Conservation (phyloP, 2,329 filamentous ascomycete genomes). For the Phaeosphaeriaceae sp. region DNA sequence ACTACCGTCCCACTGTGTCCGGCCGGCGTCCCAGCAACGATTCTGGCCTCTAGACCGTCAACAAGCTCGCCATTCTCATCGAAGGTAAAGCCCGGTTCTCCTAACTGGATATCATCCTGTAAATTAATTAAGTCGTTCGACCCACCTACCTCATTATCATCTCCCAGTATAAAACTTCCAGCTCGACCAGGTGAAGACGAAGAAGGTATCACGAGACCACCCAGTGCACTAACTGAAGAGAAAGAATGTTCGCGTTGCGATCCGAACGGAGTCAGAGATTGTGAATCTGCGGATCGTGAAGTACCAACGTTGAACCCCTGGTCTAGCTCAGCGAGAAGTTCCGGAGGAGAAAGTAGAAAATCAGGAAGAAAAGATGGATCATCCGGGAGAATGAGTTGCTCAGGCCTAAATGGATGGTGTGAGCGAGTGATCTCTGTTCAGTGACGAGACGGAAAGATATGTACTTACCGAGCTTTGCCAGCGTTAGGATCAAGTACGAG, state of each 20-base stretch:
- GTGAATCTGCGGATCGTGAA: slow-evolving; percentile 43
- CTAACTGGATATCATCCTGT: slow-evolving; percentile 47
- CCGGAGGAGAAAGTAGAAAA: slow-evolving; percentile 65
- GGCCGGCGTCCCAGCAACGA: slow-evolving; percentile 20
- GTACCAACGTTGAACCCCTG: slow-evolving; percentile 44
- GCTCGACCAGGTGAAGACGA: slow-evolving; percentile 51
- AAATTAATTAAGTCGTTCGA: slow-evolving; percentile 33
- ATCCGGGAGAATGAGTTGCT: slow-evolving; percentile 78
- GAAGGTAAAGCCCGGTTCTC: slow-evolving; percentile 64
- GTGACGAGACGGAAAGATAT: neutral
- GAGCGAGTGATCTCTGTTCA: neutral
- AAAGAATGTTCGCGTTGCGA: slow-evolving; percentile 33
- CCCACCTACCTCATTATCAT: slow-evolving; percentile 48
- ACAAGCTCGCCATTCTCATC: slow-evolving; percentile 67
- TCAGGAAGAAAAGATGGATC: slow-evolving; percentile 82
- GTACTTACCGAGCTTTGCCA: slow-evolving; percentile 71
- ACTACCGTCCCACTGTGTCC: slow-evolving; percentile 14
- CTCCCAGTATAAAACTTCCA: slow-evolving; percentile 50
- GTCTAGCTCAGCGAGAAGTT: slow-evolving; percentile 57
- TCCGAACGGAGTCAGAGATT: slow-evolving; percentile 46
- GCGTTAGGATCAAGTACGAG: slow-evolving; percentile 72
- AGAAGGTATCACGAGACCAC: slow-evolving; percentile 55
- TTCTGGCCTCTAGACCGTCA: slow-evolving; percentile 46
- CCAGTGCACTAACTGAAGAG: slow-evolving; percentile 26
- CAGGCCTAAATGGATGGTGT: slow-evolving; percentile 60